A percentile compares a stretch with the other conserved stretches of the same genome.
Evolutionary conservation across 768 basidiomycete species (phyloP).

Genomic region (Termitomyces sp.): DNA sequence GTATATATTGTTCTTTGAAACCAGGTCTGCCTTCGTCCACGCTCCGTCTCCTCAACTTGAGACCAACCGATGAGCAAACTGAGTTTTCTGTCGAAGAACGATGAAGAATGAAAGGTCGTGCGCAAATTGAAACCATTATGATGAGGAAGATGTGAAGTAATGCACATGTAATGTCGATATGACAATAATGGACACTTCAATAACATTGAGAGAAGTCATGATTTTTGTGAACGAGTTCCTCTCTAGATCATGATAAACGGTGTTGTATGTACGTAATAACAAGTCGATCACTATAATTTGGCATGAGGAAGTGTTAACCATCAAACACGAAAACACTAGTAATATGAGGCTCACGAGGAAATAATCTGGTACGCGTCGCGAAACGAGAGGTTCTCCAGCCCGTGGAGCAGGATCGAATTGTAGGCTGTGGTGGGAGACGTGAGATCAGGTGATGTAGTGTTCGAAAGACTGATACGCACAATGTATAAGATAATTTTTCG

Average conservation of each 20-base stretch:
- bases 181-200: neutral
- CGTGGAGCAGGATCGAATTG: constrained; percentile 99
- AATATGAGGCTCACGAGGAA: constrained; percentile 67
- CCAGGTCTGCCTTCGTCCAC: neutral
- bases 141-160: neutral
- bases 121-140: neutral
- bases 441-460: neutral
- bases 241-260: constrained; percentile 22
- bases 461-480: constrained; percentile 44
- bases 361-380: constrained; percentile 91
- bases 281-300: constrained; percentile 16
- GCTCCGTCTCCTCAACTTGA: neutral
- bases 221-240: constrained; percentile 13
- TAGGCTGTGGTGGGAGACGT: constrained; percentile 50
- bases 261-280: constrained; percentile 22
- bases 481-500: constrained; percentile 93
- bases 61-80: neutral
- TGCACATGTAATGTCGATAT: constrained; percentile 1
- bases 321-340: neutral
- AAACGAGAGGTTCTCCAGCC: constrained; percentile 97
- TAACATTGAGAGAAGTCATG: constrained; percentile 1
- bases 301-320: neutral
- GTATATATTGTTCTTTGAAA: neutral
- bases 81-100: neutral
- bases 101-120: constrained; percentile 2